Percentiles rank a stretch among this genome's conserved stretches.
Evolutionary conservation across 768 basidiomycete species (phyloP).

Genomic region (Mycena belliarum): DNA sequence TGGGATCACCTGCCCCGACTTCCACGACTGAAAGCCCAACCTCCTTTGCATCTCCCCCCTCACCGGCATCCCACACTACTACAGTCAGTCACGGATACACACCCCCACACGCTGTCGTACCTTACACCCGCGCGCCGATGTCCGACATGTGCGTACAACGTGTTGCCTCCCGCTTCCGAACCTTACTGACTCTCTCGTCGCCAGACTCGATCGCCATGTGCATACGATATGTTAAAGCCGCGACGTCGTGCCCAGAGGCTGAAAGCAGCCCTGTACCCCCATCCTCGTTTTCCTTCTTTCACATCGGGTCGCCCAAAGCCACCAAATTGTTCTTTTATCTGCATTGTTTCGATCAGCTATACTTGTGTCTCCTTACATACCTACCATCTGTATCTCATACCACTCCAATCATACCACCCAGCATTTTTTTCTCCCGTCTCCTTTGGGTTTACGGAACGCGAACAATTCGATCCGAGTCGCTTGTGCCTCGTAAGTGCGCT

Average conservation of each 20-base stretch:
- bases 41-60: not conserved
- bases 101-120: slow-evolving; percentile 6
- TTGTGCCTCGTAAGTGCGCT: too few species aligned
- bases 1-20: slow-evolving; percentile 45
- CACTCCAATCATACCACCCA: not conserved
- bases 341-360: slow-evolving; percentile 8
- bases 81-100: slow-evolving; percentile 18
- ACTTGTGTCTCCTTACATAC: not conserved
- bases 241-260: slow-evolving; percentile 12
- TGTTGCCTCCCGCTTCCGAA: not conserved
- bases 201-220: slow-evolving; percentile 17
- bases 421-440: slow-evolving; percentile 1
- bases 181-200: not conserved
- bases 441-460: slow-evolving; percentile 2
- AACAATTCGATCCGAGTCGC: too few species aligned
- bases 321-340: not conserved
- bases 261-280: slow-evolving; percentile 4
- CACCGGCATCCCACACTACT: not conserved
- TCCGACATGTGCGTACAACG: slow-evolving; percentile 23
- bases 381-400: slow-evolving; percentile 10
- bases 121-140: slow-evolving; percentile 18
- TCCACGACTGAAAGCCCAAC: slow-evolving; percentile 27
- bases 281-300: not conserved
- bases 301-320: not conserved
- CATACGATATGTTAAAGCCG: slow-evolving; percentile 26